phyloP scores from a whole-genome alignment of 2,329 filamentous ascomycete species.

The Pleomassaria siparia region DNA sequence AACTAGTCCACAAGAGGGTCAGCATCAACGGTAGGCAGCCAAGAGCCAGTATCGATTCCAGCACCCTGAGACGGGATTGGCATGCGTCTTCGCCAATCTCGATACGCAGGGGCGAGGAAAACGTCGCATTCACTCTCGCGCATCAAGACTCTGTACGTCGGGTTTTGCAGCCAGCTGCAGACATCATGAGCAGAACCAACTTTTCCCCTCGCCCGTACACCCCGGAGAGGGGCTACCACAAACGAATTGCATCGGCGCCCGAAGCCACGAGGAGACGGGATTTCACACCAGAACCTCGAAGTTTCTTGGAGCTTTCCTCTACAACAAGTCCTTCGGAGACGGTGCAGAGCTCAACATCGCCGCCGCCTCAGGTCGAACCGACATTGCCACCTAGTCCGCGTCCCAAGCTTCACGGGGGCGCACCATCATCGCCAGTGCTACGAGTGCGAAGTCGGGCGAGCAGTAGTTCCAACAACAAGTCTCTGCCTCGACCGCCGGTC shows the following conservation, averaged over 20 bases:
- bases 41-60: slow-evolving; percentile 33
- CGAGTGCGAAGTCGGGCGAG: slow-evolving; percentile 5
- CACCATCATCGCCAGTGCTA: slow-evolving; percentile 20
- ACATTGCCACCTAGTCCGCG: slow-evolving; percentile 18
- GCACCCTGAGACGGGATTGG: slow-evolving; percentile 23
- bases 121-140: slow-evolving; percentile 29
- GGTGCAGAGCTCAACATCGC: slow-evolving; percentile 6
- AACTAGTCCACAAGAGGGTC: slow-evolving; percentile 53
- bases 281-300: slow-evolving; percentile 14
- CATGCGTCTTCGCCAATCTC: slow-evolving; percentile 30
- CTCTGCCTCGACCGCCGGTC: slow-evolving; percentile 21
- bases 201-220: slow-evolving; percentile 19
- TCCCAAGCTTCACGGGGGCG: slow-evolving; percentile 13
- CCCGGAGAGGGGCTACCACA: slow-evolving; percentile 21
- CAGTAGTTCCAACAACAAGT: slow-evolving; percentile 20
- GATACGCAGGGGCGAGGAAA: slow-evolving; percentile 28
- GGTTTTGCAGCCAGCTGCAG: slow-evolving; percentile 38
- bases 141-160: slow-evolving; percentile 35
- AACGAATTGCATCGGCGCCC: slow-evolving; percentile 38
- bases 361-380: slow-evolving; percentile 13
- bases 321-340: slow-evolving; percentile 22
- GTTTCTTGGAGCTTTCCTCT: slow-evolving; percentile 25
- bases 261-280: slow-evolving; percentile 20
- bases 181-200: slow-evolving; percentile 35
- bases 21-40: slow-evolving; percentile 50